Evolutionary conservation across 202 grass and related monocot genomes (phyloP).

Genomic region (Cymbopogon flexuosus): DNA sequence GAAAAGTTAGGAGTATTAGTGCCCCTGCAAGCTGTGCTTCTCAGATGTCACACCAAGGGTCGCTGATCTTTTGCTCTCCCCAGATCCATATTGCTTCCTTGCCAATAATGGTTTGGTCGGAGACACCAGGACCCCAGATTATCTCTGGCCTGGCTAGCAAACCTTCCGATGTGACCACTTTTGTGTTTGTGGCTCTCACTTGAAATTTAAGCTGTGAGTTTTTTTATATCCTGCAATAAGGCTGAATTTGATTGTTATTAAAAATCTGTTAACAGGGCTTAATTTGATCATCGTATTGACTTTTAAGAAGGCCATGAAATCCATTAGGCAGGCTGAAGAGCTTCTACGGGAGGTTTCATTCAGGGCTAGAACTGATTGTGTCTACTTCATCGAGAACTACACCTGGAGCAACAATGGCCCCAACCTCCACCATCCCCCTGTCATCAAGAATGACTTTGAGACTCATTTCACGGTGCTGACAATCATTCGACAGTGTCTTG

Average conservation of each 20-base stretch:
- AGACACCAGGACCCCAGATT: neutral
- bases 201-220: neutral
- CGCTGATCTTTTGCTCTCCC: neutral
- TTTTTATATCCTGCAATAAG: neutral
- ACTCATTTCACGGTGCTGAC: constrained; percentile 68
- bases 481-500: constrained; percentile 76
- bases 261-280: constrained; percentile 44
- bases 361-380: constrained; percentile 68
- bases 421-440: constrained; percentile 41
- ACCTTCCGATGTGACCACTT: neutral
- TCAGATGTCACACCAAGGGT: neutral
- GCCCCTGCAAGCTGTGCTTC: too few species aligned
- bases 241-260: neutral
- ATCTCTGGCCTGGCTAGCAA: neutral
- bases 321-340: constrained; percentile 60
- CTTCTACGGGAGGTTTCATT: constrained; percentile 65
- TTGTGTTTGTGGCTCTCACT: neutral
- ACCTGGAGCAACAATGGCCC: constrained; percentile 42
- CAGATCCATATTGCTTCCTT: neutral
- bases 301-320: constrained; percentile 65
- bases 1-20: too few species aligned
- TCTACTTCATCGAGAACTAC: constrained; percentile 94
- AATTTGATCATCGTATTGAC: constrained; percentile 75
- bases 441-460: constrained; percentile 69
- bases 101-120: neutral